These are phyloP conservation scores for Alternaria solani DNA, from an alignment of 2,329 filamentous ascomycete genomes.

Conservation along the genomic window DNA sequence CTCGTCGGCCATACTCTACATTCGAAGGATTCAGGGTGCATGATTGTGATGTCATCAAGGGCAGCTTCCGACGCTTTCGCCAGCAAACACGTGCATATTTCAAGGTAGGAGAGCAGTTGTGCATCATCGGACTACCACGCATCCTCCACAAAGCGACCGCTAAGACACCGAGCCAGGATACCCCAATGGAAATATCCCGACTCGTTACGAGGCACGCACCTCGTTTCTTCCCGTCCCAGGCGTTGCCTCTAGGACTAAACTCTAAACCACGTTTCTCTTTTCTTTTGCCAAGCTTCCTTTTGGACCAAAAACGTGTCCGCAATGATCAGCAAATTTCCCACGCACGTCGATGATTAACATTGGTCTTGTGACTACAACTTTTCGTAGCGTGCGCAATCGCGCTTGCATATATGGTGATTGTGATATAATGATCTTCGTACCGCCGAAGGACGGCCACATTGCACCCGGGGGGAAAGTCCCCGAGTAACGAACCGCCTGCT, in stretches of 20 bases:
- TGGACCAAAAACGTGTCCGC: not conserved
- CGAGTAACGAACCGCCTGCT: conserved; percentile 1
- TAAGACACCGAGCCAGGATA: conserved; percentile 7
- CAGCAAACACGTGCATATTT: conserved; percentile 5
- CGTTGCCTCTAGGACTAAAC: conserved; percentile 11
- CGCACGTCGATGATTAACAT: not conserved
- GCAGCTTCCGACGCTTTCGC: not conserved
- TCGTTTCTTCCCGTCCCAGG: conserved; percentile 17
- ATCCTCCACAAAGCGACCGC: not conserved
- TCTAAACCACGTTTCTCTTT: conserved; percentile 14
- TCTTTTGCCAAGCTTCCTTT: not conserved
- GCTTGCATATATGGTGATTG: not conserved
- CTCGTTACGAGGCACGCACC: conserved; percentile 19
- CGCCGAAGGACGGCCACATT: conserved; percentile 15
- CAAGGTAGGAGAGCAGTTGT: conserved; percentile 2
- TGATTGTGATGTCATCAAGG: conserved; percentile 11
- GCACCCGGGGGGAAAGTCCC: conserved; percentile 1
- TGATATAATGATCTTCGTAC: conserved; percentile 9
- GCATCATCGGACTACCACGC: conserved; percentile 8
- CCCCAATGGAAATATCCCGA: conserved; percentile 9
- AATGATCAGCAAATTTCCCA: not conserved
- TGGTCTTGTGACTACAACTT: not conserved
- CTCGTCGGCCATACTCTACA: conserved; percentile 5
- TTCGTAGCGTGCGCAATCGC: not conserved
- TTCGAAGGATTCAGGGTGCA: conserved; percentile 5